phyloP scores from a whole-genome alignment of 2,329 filamentous ascomycete genomes.

The Lasiodiplodia theobromae region DNA sequence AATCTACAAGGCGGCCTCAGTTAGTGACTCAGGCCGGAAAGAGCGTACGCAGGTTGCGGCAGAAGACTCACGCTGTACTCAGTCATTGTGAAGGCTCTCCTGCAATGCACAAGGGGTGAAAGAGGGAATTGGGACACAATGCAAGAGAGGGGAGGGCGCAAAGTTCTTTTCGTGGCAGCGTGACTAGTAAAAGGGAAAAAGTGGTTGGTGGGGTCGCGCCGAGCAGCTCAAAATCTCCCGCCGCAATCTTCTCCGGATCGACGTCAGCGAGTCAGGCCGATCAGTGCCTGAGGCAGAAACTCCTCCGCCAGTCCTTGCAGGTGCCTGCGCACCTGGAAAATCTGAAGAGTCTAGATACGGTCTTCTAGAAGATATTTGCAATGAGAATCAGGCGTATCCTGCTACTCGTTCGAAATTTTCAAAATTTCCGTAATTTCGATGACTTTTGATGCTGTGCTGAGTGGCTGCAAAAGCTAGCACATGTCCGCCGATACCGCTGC shows the following conservation, averaged over 20 bases:
- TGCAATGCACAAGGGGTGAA: not conserved
- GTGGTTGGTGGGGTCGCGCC: conserved; percentile 28
- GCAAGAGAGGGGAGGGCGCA: not conserved
- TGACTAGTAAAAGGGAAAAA: conserved; percentile 19
- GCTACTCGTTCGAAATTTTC: not conserved
- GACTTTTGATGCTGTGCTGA: not conserved
- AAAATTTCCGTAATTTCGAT: not conserved
- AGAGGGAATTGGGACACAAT: not conserved
- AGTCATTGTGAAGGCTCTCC: conserved; percentile 4
- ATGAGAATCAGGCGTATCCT: not conserved
- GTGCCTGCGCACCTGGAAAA: not conserved
- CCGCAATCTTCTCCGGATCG: conserved; percentile 29
- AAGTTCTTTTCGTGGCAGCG: conserved; percentile 8
- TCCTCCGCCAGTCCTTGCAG: not conserved
- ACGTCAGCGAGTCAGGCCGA: conserved; percentile 29
- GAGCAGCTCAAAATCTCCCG: conserved; percentile 11
- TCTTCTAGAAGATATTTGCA: not conserved
- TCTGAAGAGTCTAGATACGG: not conserved
- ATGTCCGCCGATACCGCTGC: conserved; percentile 14
- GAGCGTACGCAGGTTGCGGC: not conserved
- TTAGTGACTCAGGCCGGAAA: not conserved
- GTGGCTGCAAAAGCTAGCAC: not conserved
- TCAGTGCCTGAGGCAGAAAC: conserved; percentile 3
- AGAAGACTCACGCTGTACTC: conserved; percentile 30
- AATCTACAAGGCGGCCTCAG: conserved; percentile 8